These are phyloP conservation scores for Fraxinus angustifolia DNA, from an alignment of 305 asterid species.

Conservation along the genomic window DNA sequence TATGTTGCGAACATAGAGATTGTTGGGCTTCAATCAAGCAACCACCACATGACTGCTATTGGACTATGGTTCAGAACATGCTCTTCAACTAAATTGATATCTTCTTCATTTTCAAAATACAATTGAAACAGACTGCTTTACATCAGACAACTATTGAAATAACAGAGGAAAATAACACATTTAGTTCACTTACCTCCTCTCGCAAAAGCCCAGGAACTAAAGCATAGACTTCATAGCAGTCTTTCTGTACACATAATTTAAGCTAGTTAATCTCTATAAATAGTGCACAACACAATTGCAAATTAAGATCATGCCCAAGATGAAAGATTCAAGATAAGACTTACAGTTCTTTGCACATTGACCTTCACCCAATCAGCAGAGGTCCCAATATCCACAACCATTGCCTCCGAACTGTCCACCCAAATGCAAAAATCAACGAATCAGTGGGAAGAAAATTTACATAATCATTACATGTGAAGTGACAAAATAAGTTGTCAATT, in stretches of 20 bases:
- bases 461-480: slow-evolving; percentile 16
- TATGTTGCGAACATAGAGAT: not conserved
- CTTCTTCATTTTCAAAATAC: not conserved
- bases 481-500: slow-evolving; percentile 2
- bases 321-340: slow-evolving; percentile 23
- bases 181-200: slow-evolving; percentile 69
- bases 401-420: slow-evolving; percentile 50
- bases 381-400: slow-evolving; percentile 77
- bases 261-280: slow-evolving; percentile 27
- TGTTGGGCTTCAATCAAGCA: not conserved
- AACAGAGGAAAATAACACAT: slow-evolving; percentile 6
- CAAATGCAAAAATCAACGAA: slow-evolving; percentile 16
- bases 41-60: not conserved
- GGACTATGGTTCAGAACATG: not conserved
- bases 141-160: not conserved
- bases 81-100: not conserved
- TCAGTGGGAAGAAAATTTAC: not conserved
- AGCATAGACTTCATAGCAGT: slow-evolving; percentile 92
- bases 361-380: slow-evolving; percentile 99
- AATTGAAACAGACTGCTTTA: not conserved
- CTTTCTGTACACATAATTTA: slow-evolving; percentile 57
- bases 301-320: slow-evolving; percentile 14
- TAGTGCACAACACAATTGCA: slow-evolving; percentile 16
- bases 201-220: slow-evolving; percentile 96
- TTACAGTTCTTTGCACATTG: slow-evolving; percentile 82